A percentile compares a stretch with the other conserved stretches of the same genome.
phyloP scores from a whole-genome alignment of 2,329 filamentous ascomycete species.

The Aspergillus pseudoglaucus region DNA sequence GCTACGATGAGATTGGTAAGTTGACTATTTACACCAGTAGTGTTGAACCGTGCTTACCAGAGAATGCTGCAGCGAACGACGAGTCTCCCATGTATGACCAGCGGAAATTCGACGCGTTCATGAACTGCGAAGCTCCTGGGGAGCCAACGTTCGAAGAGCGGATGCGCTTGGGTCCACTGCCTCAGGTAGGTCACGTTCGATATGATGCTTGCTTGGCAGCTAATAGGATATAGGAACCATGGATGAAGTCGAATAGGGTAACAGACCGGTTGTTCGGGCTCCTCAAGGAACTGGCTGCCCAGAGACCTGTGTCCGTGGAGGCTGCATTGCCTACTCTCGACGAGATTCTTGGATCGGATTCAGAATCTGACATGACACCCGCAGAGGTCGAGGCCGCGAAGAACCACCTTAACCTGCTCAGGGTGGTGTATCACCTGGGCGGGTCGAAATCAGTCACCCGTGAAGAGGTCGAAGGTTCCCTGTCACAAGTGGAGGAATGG shows the following conservation, averaged over 20 bases:
- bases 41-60: not conserved
- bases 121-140: constrained; percentile 33
- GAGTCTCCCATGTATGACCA: constrained; percentile 25
- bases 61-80: constrained; percentile 22
- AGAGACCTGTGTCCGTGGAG: constrained; percentile 25
- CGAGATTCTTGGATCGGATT: constrained; percentile 17
- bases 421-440: constrained; percentile 25
- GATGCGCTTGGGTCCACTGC: constrained; percentile 33
- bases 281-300: constrained; percentile 24
- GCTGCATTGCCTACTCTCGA: constrained; percentile 22
- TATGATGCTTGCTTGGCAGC: constrained; percentile 1
- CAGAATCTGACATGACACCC: constrained; percentile 27
- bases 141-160: constrained; percentile 32
- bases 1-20: constrained; percentile 35
- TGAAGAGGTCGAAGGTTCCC: constrained; percentile 23
- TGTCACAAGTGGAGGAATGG: constrained; percentile 26
- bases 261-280: constrained; percentile 32
- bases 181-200: constrained; percentile 23
- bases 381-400: constrained; percentile 28
- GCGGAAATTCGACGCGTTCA: constrained; percentile 33
- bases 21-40: not conserved
- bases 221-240: constrained; percentile 27
- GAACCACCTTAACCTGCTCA: constrained; percentile 29
- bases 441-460: constrained; percentile 26
- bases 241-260: constrained; percentile 27